Conservation (phyloP, 164 flowering plant species). For the Pachysandra terminalis region DNA sequence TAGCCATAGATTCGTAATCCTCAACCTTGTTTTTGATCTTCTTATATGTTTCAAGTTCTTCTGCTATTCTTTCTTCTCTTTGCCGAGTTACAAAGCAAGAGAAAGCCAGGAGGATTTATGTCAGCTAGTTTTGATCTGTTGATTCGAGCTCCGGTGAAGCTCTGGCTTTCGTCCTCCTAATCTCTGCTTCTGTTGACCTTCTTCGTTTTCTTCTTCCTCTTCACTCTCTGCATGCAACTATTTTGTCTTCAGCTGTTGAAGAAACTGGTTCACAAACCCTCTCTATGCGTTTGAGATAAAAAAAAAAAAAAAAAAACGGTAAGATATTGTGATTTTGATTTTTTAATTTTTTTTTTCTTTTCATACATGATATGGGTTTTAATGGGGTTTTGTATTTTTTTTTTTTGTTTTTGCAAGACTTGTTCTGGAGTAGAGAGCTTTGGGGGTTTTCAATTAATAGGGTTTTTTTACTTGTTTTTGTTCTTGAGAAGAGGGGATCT, state of each 20-base stretch:
- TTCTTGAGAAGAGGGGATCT: constrained; percentile 55
- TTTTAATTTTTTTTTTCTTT: constrained; percentile 1
- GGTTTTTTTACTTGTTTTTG: constrained; percentile 46
- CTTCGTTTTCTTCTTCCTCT: background rate
- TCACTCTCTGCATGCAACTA: constrained; percentile 32
- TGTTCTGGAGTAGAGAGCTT: constrained; percentile 70
- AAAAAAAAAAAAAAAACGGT: no score
- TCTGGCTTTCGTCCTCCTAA: constrained; percentile 32
- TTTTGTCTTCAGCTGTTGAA: constrained; percentile 12
- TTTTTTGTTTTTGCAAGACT: constrained; percentile 74
- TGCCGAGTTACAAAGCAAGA: background rate
- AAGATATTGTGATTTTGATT: background rate
- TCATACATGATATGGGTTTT: constrained; percentile 10
- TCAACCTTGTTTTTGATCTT: background rate
- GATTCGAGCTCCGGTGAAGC: constrained; percentile 55
- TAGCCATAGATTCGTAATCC: constrained; percentile 64
- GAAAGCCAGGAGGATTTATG: constrained; percentile 49
- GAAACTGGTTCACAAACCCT: constrained; percentile 24
- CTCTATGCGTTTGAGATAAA: constrained; percentile 93
- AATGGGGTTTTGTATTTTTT: background rate
- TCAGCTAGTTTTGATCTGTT: constrained; percentile 58
- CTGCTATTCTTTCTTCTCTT: constrained; percentile 21
- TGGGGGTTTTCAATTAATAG: constrained; percentile 71
- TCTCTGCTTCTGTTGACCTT: background rate
- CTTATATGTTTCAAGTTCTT: constrained; percentile 14